Evolutionary conservation across 129 eudicot genomes (phyloP).

Genomic region (Artemisia tridentata): DNA sequence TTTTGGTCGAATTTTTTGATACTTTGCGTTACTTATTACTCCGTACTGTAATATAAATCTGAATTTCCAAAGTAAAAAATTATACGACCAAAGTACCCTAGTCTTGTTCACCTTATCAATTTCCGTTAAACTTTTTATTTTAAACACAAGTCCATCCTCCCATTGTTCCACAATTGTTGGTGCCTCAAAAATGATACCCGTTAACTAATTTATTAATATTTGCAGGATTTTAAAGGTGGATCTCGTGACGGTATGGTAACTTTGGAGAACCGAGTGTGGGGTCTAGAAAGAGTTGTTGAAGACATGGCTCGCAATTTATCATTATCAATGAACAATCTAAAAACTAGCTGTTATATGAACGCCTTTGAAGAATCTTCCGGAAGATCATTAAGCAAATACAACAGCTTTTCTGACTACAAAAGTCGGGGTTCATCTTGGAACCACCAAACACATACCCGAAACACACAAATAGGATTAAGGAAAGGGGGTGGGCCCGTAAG

Average conservation of each 20-base stretch:
- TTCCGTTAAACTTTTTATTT: no score
- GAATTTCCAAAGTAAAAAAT: no score
- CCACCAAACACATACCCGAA: slow-evolving; percentile 45
- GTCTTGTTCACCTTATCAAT: no score
- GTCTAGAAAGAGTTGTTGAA: slow-evolving; percentile 89
- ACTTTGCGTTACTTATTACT: no score
- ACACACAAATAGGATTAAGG: slow-evolving; percentile 45
- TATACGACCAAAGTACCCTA: no score
- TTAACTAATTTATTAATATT: background rate
- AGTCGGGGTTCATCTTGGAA: slow-evolving; percentile 57
- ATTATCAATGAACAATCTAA: slow-evolving; percentile 45
- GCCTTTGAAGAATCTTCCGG: slow-evolving; percentile 65
- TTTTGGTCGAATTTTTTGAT: no score
- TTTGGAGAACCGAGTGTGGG: slow-evolving; percentile 80
- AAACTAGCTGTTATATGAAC: slow-evolving; percentile 43
- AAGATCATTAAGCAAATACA: slow-evolving; percentile 57
- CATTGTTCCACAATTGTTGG: no score
- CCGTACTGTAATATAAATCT: no score
- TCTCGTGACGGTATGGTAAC: slow-evolving; percentile 91
- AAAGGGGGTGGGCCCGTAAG: slow-evolving; percentile 52
- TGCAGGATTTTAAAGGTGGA: slow-evolving; percentile 83
- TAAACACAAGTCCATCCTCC: no score
- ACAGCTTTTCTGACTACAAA: slow-evolving; percentile 51
- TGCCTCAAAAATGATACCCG: no score
- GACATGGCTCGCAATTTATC: slow-evolving; percentile 86